Evolutionary conservation across 1,284 basidiomycete species (phyloP).

Genomic region (Cutaneotrichosporon spelunceum): DNA sequence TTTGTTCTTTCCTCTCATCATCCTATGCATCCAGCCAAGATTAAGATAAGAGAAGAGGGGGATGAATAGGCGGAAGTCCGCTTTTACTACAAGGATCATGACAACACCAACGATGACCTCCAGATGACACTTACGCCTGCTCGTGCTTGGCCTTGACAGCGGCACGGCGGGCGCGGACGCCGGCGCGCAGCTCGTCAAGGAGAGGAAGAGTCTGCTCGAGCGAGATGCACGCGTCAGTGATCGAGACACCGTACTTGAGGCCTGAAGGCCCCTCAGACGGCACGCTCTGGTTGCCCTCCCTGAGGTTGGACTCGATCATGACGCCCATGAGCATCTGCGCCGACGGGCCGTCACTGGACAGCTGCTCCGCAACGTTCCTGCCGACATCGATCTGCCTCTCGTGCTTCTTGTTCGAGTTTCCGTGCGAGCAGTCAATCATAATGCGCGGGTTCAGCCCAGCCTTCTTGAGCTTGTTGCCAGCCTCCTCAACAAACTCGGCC

Average conservation of each 20-base stretch:
- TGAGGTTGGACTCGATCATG: conserved; percentile 94
- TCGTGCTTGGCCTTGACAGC: conserved; percentile 38
- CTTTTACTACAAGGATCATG: conserved; percentile 5
- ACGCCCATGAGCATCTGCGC: conserved; percentile 82
- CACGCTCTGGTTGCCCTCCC: conserved; percentile 76
- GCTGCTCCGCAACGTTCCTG: conserved; percentile 60
- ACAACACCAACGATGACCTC: neutral
- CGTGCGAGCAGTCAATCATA: conserved; percentile 93
- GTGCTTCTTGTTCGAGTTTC: conserved; percentile 62
- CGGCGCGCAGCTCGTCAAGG: conserved; percentile 74
- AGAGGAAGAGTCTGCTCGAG: conserved; percentile 80
- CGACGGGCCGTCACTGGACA: conserved; percentile 65
- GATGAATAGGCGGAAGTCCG: neutral
- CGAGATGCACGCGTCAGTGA: conserved; percentile 69
- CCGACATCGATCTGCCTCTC: conserved; percentile 58
- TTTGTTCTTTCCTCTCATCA: neutral
- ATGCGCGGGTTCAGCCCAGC: conserved; percentile 74
- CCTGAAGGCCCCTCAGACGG: conserved; percentile 70
- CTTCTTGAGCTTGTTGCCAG: conserved; percentile 71
- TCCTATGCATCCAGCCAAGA: conserved; percentile 11
- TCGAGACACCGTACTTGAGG: conserved; percentile 73
- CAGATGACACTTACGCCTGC: conserved; percentile 2
- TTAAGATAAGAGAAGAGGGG: neutral
- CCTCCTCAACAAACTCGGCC: conserved; percentile 72
- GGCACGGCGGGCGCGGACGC: conserved; percentile 68